These are phyloP conservation scores for Paramecium caudatum DNA, from an alignment of 73 alveolate genomes.

Conservation along the genomic window DNA sequence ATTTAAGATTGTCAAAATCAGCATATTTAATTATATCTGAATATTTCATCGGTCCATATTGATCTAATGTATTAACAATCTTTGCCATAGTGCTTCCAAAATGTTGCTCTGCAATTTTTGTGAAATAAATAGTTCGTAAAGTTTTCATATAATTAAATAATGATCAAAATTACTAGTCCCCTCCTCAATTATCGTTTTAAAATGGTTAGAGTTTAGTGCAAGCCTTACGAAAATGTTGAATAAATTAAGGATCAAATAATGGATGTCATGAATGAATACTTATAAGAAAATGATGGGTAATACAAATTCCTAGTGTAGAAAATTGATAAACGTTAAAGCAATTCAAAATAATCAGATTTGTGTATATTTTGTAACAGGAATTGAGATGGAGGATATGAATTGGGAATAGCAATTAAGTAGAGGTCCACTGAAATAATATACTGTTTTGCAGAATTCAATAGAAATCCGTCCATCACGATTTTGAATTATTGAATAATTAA, in stretches of 20 bases:
- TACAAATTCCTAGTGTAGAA: neutral
- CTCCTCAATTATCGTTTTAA: constrained; percentile 40
- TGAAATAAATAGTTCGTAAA: neutral
- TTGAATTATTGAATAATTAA: constrained; percentile 10
- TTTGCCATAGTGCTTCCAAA: neutral
- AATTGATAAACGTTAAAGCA: constrained; percentile 44
- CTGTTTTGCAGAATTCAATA: constrained; percentile 25
- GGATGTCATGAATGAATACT: constrained; percentile 55
- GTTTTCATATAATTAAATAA: neutral
- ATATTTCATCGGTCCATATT: neutral
- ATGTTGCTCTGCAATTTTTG: neutral
- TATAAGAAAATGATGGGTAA: constrained; percentile 66
- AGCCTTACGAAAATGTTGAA: constrained; percentile 24
- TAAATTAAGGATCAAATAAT: constrained; percentile 14
- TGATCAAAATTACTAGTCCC: constrained; percentile 67
- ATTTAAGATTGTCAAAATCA: neutral
- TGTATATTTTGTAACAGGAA: constrained; percentile 53
- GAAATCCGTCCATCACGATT: constrained; percentile 61
- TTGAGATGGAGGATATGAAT: constrained; percentile 33
- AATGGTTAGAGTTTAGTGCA: constrained; percentile 38
- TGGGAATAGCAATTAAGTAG: neutral
- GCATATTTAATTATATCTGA: neutral
- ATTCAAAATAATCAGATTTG: constrained; percentile 19
- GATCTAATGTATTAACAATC: neutral
- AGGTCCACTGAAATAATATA: constrained; percentile 15